A percentile compares a stretch with the other conserved stretches of the same genome.
Evolutionary conservation across 2,329 filamentous ascomycete genomes (phyloP).

Genomic region (Acephala macrosclerotiorum): DNA sequence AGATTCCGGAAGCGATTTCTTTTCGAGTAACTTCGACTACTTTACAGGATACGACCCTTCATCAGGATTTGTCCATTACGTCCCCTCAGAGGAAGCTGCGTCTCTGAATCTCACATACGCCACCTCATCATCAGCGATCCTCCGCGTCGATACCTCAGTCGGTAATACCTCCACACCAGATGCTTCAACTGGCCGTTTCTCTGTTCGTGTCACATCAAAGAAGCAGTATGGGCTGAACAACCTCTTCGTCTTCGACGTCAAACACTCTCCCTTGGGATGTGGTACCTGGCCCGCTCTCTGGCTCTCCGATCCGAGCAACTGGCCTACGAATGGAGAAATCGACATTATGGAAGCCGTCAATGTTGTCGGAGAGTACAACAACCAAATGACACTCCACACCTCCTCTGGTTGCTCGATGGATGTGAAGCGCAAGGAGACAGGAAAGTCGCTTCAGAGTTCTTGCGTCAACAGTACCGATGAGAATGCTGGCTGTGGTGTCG

Average conservation of each 20-base stretch:
- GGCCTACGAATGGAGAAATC: slow-evolving; percentile 69
- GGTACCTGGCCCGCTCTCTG: slow-evolving; percentile 66
- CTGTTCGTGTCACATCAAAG: slow-evolving; percentile 63
- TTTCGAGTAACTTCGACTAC: slow-evolving; percentile 52
- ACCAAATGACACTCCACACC: slow-evolving; percentile 58
- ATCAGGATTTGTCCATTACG: slow-evolving; percentile 54
- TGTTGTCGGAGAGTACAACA: slow-evolving; percentile 44
- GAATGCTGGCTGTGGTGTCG: slow-evolving; percentile 51
- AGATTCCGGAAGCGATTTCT: slow-evolving; percentile 50
- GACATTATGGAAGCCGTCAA: slow-evolving; percentile 62
- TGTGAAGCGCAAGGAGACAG: slow-evolving; percentile 54
- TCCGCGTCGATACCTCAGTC: slow-evolving; percentile 68
- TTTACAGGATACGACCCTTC: slow-evolving; percentile 53
- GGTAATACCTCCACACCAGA: slow-evolving; percentile 61
- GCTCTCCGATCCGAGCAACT: slow-evolving; percentile 64
- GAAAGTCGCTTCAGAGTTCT: slow-evolving; percentile 53
- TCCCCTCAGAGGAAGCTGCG: slow-evolving; percentile 34
- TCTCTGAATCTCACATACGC: slow-evolving; percentile 69
- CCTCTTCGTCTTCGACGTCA: slow-evolving; percentile 64
- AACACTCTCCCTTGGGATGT: slow-evolving; percentile 64
- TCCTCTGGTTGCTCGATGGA: slow-evolving; percentile 50
- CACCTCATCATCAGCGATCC: slow-evolving; percentile 57
- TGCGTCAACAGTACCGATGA: slow-evolving; percentile 51
- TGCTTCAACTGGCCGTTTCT: slow-evolving; percentile 49
- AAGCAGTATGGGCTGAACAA: slow-evolving; percentile 60